Percentiles rank a stretch among this genome's conserved stretches.
These are phyloP conservation scores for Boletus tomentosulus DNA, from an alignment of 768 basidiomycete species.

Conservation along the genomic window DNA sequence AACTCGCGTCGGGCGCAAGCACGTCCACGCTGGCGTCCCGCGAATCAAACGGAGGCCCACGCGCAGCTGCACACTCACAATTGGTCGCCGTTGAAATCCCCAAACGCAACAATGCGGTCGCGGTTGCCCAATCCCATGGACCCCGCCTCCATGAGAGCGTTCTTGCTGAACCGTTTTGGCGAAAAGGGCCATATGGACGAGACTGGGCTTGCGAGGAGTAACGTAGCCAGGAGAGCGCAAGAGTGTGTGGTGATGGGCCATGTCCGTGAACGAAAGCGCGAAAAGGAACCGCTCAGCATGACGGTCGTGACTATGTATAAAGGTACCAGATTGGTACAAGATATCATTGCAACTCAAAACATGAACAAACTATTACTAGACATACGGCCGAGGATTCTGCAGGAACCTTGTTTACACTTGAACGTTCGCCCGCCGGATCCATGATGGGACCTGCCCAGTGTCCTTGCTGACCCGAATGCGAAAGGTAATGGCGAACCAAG, in stretches of 20 bases:
- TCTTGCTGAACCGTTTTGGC: constrained; percentile 79
- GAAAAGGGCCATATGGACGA: constrained; percentile 75
- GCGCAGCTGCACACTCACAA: constrained; percentile 52
- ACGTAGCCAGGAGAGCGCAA: constrained; percentile 9
- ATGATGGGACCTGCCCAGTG: too few species aligned
- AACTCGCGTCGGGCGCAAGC: constrained; percentile 69
- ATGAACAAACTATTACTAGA: constrained; percentile 14
- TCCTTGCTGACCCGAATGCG: too few species aligned
- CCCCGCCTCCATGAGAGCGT: constrained; percentile 77
- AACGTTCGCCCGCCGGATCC: too few species aligned
- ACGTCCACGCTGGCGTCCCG: constrained; percentile 63
- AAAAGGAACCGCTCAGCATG: constrained; percentile 9
- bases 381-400: too few species aligned
- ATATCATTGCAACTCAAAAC: constrained; percentile 16
- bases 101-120: constrained; percentile 80
- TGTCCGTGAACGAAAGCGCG: background rate
- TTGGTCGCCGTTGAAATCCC: constrained; percentile 95
- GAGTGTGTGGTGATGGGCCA: background rate
- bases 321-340: too few species aligned
- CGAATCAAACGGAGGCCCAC: background rate
- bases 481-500: too few species aligned
- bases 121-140: constrained; percentile 70
- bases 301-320: background rate
- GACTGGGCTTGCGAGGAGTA: constrained; percentile 20
- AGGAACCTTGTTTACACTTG: too few species aligned